These are phyloP conservation scores for Rhizophagus prolifer DNA, from an alignment of 192 early-diverging fungal species.

Conservation along the genomic window DNA sequence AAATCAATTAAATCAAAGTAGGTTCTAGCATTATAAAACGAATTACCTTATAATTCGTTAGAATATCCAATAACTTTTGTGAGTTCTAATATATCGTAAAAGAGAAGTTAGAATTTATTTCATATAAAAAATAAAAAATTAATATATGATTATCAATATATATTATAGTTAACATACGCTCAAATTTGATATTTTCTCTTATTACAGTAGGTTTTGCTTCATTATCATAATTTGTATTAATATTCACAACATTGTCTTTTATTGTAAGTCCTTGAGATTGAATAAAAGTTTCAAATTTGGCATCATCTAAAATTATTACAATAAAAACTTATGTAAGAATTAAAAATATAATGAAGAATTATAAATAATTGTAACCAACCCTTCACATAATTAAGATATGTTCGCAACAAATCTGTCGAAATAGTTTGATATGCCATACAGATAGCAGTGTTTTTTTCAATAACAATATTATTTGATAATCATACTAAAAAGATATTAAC, in stretches of 20 bases:
- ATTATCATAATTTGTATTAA: constrained; percentile 83
- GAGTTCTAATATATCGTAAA: constrained; percentile 7
- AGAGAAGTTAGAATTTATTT: neutral
- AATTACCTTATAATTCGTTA: constrained; percentile 20
- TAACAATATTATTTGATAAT: neutral
- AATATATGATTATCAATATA: neutral
- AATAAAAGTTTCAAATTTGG: constrained; percentile 11
- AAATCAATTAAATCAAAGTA: too few relatives aligned
- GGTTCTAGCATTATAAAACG: too few relatives aligned
- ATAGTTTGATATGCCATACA: constrained; percentile 85
- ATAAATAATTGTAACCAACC: neutral
- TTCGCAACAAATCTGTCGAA: constrained; percentile 49
- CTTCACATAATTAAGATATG: constrained; percentile 64
- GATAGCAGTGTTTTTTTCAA: constrained; percentile 46
- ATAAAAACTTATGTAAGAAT: too few relatives aligned
- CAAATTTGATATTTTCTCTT: constrained; percentile 88
- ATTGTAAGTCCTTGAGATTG: constrained; percentile 1
- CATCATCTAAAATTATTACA: neutral
- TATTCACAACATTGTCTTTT: constrained; percentile 55
- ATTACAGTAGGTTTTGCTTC: constrained; percentile 82
- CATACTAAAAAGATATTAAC: constrained; percentile 29
- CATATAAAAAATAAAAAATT: neutral
- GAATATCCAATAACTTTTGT: constrained; percentile 31
- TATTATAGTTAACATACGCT: constrained; percentile 43
- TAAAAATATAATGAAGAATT: too few relatives aligned